A percentile compares a stretch with the other conserved stretches of the same genome.
These are phyloP conservation scores for Umbellularia californica DNA, from an alignment of 164 flowering plant species.

Conservation along the genomic window DNA sequence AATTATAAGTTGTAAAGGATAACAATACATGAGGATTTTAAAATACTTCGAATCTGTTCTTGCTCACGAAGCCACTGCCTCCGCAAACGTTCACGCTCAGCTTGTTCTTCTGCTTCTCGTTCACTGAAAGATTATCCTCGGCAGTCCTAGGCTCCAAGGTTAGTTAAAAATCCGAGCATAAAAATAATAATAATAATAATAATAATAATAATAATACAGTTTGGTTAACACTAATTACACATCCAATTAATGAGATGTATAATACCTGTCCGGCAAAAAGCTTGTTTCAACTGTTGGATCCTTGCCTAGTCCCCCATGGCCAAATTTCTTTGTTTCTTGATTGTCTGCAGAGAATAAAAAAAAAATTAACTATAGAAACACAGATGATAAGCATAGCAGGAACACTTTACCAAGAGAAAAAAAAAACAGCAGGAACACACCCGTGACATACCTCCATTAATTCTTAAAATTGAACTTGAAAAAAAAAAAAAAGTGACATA, in stretches of 20 bases:
- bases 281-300: constrained; percentile 97
- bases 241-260: constrained; percentile 16
- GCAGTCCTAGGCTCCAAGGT: constrained; percentile 37
- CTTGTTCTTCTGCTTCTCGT: constrained; percentile 99
- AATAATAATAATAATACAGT: too few species aligned
- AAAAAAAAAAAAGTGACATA: neutral
- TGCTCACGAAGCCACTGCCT: constrained; percentile 91
- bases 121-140: constrained; percentile 78
- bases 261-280: constrained; percentile 94
- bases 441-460: neutral
- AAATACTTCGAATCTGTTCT: constrained; percentile 77
- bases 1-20: neutral
- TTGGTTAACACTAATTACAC: constrained; percentile 2
- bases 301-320: constrained; percentile 68
- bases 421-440: neutral
- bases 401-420: neutral
- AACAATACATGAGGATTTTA: neutral
- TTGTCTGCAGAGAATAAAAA: constrained; percentile 30
- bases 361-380: neutral
- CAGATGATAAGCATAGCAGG: neutral
- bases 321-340: constrained; percentile 33
- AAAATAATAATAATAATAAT: too few species aligned
- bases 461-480: neutral
- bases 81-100: constrained; percentile 84
- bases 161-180: constrained; percentile 23